phyloP scores from a whole-genome alignment of 805 yeast genomes.

The Metschnikowia continentalis region DNA sequence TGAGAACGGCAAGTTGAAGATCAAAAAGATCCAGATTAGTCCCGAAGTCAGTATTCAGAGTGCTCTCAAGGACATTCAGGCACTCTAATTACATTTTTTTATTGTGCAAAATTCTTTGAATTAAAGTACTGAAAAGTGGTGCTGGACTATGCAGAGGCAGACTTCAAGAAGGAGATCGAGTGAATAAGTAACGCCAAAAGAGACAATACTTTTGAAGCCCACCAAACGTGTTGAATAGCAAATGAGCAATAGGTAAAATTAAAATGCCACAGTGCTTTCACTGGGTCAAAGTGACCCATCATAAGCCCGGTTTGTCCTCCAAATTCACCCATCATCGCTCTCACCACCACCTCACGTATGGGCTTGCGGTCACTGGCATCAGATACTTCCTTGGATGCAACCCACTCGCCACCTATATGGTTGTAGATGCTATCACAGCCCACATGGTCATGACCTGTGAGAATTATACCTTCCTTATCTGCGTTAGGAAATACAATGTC shows the following conservation, averaged over 20 bases:
- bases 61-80: constrained; percentile 46
- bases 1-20: constrained; percentile 63
- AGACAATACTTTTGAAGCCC: constrained; percentile 65
- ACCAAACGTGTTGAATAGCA: constrained; percentile 89
- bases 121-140: background rate
- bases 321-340: constrained; percentile 95
- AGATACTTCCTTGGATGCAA: constrained; percentile 43
- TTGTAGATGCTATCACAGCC: constrained; percentile 80
- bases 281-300: constrained; percentile 60
- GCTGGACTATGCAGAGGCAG: background rate
- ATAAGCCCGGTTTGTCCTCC: constrained; percentile 85
- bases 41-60: constrained; percentile 49
- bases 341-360: constrained; percentile 75
- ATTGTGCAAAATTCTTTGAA: background rate
- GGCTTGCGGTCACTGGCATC: constrained; percentile 27
- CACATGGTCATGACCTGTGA: constrained; percentile 95
- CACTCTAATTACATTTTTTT: background rate
- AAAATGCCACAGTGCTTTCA: constrained; percentile 54
- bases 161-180: constrained; percentile 16
- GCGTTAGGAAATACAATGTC: constrained; percentile 64
- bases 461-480: constrained; percentile 66
- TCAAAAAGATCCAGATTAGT: constrained; percentile 50
- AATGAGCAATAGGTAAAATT: constrained; percentile 74
- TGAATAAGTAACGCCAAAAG: constrained; percentile 31
- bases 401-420: constrained; percentile 48